Evolutionary conservation across 306 rosid genomes (phyloP).

Genomic region (Rubus idaeus): DNA sequence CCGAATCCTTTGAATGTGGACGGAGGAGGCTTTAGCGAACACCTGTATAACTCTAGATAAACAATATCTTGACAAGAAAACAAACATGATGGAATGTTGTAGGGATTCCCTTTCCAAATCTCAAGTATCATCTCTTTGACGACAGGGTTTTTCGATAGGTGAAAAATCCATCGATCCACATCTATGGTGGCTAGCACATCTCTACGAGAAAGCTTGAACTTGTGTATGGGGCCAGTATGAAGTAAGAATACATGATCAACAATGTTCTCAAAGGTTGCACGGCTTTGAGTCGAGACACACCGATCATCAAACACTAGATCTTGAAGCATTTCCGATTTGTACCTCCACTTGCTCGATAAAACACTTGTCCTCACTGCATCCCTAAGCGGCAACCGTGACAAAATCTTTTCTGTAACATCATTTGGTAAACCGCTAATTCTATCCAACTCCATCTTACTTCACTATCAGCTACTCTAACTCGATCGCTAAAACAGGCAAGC

Average conservation of each 20-base stretch:
- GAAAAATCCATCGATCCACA: no score
- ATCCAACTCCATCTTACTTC: slow-evolving; percentile 40
- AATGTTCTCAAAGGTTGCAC: slow-evolving; percentile 30
- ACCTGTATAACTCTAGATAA: slow-evolving; percentile 41
- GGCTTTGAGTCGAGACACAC: slow-evolving; percentile 26
- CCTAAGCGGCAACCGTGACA: slow-evolving; percentile 40
- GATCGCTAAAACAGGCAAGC: no score
- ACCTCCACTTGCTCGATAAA: slow-evolving; percentile 63
- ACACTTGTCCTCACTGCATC: slow-evolving; percentile 66
- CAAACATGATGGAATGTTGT: neutral
- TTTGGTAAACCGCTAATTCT: slow-evolving; percentile 44
- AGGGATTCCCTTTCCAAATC: neutral
- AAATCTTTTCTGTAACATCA: slow-evolving; percentile 44
- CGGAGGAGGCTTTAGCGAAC: slow-evolving; percentile 53
- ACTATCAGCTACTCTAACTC: neutral
- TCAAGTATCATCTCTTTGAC: neutral
- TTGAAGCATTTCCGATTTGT: slow-evolving; percentile 48
- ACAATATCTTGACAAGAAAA: slow-evolving; percentile 21
- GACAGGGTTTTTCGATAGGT: no score
- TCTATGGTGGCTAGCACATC: neutral
- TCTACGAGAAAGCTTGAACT: slow-evolving; percentile 35
- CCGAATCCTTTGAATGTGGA: slow-evolving; percentile 42
- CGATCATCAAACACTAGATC: slow-evolving; percentile 44
- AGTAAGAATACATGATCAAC: slow-evolving; percentile 61
- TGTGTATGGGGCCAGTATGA: slow-evolving; percentile 44